Evolutionary conservation across 371 early-diverging fungal genomes (phyloP).

Genomic region (Gilbertella persicaria): DNA sequence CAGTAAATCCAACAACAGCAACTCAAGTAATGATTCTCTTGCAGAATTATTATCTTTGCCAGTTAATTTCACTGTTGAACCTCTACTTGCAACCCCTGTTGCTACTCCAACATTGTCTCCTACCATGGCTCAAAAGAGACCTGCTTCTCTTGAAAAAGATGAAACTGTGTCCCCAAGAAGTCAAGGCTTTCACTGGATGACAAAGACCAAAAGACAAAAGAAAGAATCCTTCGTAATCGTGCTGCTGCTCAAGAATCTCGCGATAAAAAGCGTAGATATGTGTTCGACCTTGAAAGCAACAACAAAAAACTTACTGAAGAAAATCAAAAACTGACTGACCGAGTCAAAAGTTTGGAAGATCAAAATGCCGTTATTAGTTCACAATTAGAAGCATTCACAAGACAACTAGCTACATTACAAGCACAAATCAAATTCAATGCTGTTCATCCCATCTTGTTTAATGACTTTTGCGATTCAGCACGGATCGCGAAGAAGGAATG

Average conservation of each 20-base stretch:
- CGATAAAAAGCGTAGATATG: constrained; percentile 84
- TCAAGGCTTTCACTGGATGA: constrained; percentile 40
- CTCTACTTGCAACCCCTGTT: constrained; percentile 24
- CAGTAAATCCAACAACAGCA: constrained; percentile 14
- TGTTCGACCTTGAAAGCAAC: constrained; percentile 72
- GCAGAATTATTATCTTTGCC: constrained; percentile 30
- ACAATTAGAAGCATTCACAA: constrained; percentile 59
- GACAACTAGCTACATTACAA: constrained; percentile 56
- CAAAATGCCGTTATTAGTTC: constrained; percentile 59
- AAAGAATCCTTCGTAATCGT: constrained; percentile 85
- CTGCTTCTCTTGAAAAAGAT: constrained; percentile 5
- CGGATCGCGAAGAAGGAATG: constrained; percentile 43
- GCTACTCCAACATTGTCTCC: constrained; percentile 4
- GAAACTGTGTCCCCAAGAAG: constrained; percentile 28
- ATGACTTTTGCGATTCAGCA: constrained; percentile 64
- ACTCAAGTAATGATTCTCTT: constrained; percentile 18
- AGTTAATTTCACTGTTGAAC: constrained; percentile 33
- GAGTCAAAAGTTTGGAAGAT: constrained; percentile 66
- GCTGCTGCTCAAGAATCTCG: constrained; percentile 89
- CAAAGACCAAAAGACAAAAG: constrained; percentile 54
- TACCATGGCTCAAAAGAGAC: constrained; percentile 10
- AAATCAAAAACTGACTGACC: constrained; percentile 62
- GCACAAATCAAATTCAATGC: constrained; percentile 46
- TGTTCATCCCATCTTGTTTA: constrained; percentile 33
- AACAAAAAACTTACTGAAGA: constrained; percentile 68